Percentiles rank a stretch among this genome's conserved stretches.
phyloP scores from a whole-genome alignment of 108 stramenopile species.

The Aureococcus anophagefferens region DNA sequence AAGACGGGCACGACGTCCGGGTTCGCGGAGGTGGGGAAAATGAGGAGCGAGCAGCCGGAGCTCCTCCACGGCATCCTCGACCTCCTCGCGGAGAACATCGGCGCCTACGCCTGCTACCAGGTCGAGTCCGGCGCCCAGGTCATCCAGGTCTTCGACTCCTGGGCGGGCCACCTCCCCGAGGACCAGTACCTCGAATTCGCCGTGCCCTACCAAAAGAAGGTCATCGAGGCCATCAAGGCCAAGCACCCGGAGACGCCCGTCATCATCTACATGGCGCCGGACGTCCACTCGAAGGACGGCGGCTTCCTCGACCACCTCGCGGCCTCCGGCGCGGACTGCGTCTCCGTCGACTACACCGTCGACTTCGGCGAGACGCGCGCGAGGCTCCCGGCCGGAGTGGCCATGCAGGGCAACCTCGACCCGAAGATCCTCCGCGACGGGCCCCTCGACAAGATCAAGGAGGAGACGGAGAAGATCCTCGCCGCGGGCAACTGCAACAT shows the following conservation, averaged over 20 bases:
- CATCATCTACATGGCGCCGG: conserved; percentile 70
- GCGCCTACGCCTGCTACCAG: conserved; percentile 85
- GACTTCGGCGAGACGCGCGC: conserved; percentile 71
- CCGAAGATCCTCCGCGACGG: conserved; percentile 77
- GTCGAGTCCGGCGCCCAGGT: conserved; percentile 92
- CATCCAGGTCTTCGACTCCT: conserved; percentile 97
- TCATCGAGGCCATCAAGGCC: conserved; percentile 78
- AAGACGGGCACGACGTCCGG: conserved; percentile 28
- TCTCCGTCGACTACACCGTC: conserved; percentile 94
- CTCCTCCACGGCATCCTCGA: conserved; percentile 74
- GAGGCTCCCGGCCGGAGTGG: conserved; percentile 56
- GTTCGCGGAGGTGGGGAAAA: conserved; percentile 13
- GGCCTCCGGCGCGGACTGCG: conserved; percentile 82
- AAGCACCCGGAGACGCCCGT: conserved; percentile 83
- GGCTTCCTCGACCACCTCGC: conserved; percentile 62
- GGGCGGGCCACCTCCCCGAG: conserved; percentile 89
- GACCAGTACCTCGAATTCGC: conserved; percentile 87
- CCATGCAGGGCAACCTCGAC: conserved; percentile 92
- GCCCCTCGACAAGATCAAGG: conserved; percentile 74
- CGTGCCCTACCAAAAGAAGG: conserved; percentile 84
- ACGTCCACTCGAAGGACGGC: conserved; percentile 16
- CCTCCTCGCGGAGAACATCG: conserved; percentile 74
- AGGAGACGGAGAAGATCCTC: conserved; percentile 84
- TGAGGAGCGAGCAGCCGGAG: conserved; percentile 67
- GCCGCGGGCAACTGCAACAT: conserved; percentile 72